Evolutionary conservation across 805 yeast genomes (phyloP), one percentile per base, ranked within the genome.

Genomic region (Schwanniomyces sp.): DNA sequence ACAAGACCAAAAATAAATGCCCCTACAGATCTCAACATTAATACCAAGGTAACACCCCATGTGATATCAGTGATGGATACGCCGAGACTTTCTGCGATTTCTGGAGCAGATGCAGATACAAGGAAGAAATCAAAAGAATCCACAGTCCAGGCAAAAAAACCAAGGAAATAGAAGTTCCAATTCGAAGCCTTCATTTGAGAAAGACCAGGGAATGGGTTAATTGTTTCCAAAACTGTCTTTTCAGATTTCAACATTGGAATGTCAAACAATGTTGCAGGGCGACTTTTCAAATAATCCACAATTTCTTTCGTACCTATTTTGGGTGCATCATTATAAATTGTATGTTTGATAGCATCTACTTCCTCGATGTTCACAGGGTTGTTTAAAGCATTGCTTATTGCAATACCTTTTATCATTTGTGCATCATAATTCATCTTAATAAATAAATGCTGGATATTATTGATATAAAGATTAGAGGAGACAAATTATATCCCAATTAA

Each of bases 1-100:
- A 77, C 59, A 49, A 70, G 67, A 44, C 88, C 88, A 55, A 84
- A 82, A 14, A 78, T 57, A 36, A 81, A 55, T 8, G 86, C 86
- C 49, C 88, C 88, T 18, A 83, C 80, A 3, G 87, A 78, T 66
- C 88, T 74, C 52, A 84, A 70, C 88, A 84, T 84, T 34, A 84
- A 73, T 41, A 84, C 88, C 51, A 84, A 69, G 0, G 88, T 83
- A 54, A 83, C 24, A 48, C 84, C 84, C 88, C 85, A 83, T 4
- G 86, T 78, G 44, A 83, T 70, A 47, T 77, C 78, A 49, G 71
- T 79, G 40, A 79, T 80, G 16, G 72, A 49, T 24, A 62, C 69
- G 27, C 67, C 70, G 34, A 83, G 72, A 44, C 69, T 67, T 4
- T 57, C 44, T 12, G 88, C 85, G 47, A 83, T 67, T 12, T 57